These are phyloP conservation scores for Lenwebbia sp. DNA, from an alignment of 345 rosid species.

Conservation along the genomic window DNA sequence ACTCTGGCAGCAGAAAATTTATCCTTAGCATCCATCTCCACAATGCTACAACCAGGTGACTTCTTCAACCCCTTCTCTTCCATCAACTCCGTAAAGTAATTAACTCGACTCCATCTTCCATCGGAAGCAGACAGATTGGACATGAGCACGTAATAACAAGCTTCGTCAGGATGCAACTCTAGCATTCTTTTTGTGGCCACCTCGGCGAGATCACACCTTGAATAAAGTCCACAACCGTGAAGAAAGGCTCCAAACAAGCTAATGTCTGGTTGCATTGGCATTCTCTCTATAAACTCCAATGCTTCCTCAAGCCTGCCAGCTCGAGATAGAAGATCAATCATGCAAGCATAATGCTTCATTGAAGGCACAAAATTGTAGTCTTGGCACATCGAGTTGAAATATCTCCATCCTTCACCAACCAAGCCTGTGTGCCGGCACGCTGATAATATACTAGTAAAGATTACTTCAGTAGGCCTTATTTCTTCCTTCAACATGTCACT, in stretches of 20 bases:
- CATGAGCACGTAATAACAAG: constrained; percentile 71
- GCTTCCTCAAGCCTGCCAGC: constrained; percentile 88
- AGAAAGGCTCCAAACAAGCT: constrained; percentile 69
- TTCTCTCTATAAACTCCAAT: constrained; percentile 45
- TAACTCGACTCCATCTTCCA: constrained; percentile 78
- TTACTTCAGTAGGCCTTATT: constrained; percentile 47
- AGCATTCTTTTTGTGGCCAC: constrained; percentile 53
- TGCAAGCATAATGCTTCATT: constrained; percentile 63
- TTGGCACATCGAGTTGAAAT: constrained; percentile 46
- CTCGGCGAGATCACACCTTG: constrained; percentile 83
- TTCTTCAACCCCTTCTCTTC: constrained; percentile 49
- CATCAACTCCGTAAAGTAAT: constrained; percentile 60
- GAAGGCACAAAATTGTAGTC: constrained; percentile 58
- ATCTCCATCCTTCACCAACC: constrained; percentile 66
- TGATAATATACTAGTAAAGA: constrained; percentile 65
- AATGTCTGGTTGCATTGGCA: constrained; percentile 58
- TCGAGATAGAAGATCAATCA: constrained; percentile 81
- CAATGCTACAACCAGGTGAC: constrained; percentile 39
- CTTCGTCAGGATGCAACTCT: constrained; percentile 48
- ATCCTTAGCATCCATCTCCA: constrained; percentile 28
- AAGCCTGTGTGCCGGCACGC: constrained; percentile 75
- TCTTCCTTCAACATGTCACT: constrained; percentile 48
- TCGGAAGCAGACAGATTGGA: constrained; percentile 71
- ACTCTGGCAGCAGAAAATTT: constrained; percentile 8
- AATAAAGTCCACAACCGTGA: constrained; percentile 79